Evolutionary conservation across 305 asterid species (phyloP).

Genomic region (Fraxinus platypoda): DNA sequence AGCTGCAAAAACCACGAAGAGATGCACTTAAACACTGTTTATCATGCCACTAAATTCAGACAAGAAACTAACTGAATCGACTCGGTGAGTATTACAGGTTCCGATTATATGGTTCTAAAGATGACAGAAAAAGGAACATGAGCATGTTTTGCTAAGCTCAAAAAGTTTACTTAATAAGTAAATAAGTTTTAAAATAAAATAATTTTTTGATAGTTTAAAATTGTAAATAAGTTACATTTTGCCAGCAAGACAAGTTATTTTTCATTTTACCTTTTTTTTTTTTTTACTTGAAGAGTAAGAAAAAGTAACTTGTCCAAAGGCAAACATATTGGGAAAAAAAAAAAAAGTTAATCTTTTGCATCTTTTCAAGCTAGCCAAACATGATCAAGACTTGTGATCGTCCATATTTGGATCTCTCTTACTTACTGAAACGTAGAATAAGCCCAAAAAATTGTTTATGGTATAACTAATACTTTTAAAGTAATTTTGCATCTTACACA

Average conservation of each 20-base stretch:
- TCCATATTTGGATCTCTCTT: background rate
- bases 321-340: background rate
- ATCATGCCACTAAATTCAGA: background rate
- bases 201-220: background rate
- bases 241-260: background rate
- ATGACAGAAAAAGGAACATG: background rate
- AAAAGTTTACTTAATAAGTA: background rate
- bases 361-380: background rate
- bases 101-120: background rate
- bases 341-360: background rate
- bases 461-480: background rate
- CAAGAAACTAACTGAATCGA: background rate
- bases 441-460: background rate
- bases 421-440: background rate
- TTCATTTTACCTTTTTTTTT: too few species aligned
- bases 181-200: background rate
- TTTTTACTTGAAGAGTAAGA: background rate
- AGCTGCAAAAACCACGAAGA: slow-evolving; percentile 45
- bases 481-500: background rate
- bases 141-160: background rate
- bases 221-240: background rate
- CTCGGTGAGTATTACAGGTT: background rate
- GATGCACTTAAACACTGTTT: background rate
- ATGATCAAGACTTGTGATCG: background rate
- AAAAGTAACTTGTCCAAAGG: background rate